phyloP scores from a whole-genome alignment of 2,329 filamentous ascomycete genomes.

The Sphaerostilbella broomeana region DNA sequence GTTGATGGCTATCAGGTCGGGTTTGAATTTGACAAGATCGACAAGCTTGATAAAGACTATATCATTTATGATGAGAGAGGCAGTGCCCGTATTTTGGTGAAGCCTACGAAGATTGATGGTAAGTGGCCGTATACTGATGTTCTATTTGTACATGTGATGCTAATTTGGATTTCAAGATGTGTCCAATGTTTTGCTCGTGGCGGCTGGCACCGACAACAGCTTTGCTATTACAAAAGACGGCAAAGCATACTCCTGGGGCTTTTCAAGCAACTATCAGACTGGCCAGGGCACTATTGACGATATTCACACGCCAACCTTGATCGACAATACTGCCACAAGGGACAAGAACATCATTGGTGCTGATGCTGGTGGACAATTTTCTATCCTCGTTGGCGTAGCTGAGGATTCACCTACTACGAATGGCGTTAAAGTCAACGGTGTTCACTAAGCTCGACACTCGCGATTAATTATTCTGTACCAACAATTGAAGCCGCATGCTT shows the following conservation, averaged over 20 bases:
- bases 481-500: no score
- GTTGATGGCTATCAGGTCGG: slow-evolving; percentile 49
- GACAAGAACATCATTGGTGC: slow-evolving; percentile 69
- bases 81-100: slow-evolving; percentile 57
- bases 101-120: slow-evolving; percentile 37
- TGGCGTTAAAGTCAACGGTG: slow-evolving; percentile 17
- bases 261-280: slow-evolving; percentile 73
- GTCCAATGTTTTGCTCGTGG: slow-evolving; percentile 47
- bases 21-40: slow-evolving; percentile 45
- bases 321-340: slow-evolving; percentile 78
- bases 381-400: slow-evolving; percentile 48
- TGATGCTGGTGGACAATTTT: slow-evolving; percentile 85
- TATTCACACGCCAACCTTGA: slow-evolving; percentile 65
- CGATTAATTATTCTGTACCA: no score
- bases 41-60: slow-evolving; percentile 39
- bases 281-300: slow-evolving; percentile 75
- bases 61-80: slow-evolving; percentile 57
- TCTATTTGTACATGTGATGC: neutral
- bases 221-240: slow-evolving; percentile 66
- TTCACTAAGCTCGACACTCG: no score
- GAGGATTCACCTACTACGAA: slow-evolving; percentile 26
- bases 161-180: slow-evolving; percentile 28
- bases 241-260: slow-evolving; percentile 72
- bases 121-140: slow-evolving; percentile 21
- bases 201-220: slow-evolving; percentile 66